Percentiles rank a stretch among this genome's conserved stretches.
phyloP scores from a whole-genome alignment of 441 rosid genomes.

The Rhodomyrtus psidioides region DNA sequence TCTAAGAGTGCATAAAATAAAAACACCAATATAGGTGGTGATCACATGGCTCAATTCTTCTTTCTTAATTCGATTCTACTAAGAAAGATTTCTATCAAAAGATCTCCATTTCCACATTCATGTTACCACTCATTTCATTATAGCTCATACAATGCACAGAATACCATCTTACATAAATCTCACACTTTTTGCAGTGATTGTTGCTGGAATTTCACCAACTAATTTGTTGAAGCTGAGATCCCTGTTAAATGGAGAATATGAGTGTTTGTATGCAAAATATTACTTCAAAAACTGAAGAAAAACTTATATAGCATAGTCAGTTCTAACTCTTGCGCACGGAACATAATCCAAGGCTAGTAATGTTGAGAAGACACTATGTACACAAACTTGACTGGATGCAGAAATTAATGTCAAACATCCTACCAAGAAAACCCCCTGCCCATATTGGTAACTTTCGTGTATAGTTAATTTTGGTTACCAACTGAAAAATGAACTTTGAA shows the following conservation, averaged over 20 bases:
- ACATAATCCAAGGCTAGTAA: neutral
- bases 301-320: neutral
- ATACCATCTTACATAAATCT: conserved; percentile 49
- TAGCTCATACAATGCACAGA: neutral
- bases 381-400: neutral
- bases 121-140: neutral
- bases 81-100: neutral
- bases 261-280: neutral
- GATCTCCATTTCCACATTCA: neutral
- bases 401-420: neutral
- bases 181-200: conserved; percentile 18
- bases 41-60: neutral
- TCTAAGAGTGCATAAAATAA: neutral
- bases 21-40: neutral
- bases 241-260: conserved; percentile 23
- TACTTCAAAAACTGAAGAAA: neutral
- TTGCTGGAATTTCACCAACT: conserved; percentile 44
- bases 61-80: neutral
- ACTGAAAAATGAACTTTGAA: neutral
- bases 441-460: neutral
- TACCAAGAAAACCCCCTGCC: neutral
- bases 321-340: neutral
- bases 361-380: neutral
- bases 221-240: conserved; percentile 82
- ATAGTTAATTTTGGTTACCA: neutral